Evolutionary conservation across 352 stramenopile species (phyloP), one percentile per base, ranked within the genome.

Genomic region (Phytophthora chlamydospora): DNA sequence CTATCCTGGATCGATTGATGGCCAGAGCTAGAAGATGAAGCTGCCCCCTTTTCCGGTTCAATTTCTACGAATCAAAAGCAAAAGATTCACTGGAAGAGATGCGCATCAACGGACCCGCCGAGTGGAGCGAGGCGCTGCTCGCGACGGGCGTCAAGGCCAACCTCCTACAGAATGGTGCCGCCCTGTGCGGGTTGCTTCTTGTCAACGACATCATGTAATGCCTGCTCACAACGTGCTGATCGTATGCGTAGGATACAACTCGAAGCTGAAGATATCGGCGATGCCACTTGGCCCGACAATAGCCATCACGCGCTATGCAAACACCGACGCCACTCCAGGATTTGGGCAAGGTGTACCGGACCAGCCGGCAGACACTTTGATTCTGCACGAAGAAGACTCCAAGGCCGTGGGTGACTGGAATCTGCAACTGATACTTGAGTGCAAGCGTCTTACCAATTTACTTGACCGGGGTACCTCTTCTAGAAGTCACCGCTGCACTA

Each of bases 111-210:
- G 71, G 71, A n/a, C 73, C 67, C 10, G n/a, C 35, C 6, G 73
- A 82, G 27, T 88, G 78, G 78, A 68, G 57, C 14, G 60, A 78
- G 41, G 62, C 56, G 36, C 44, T 61, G 29, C 56, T 81, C 21
- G 54, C 56, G 7, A 63, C 67, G 14, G 66, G 56, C 17, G 49
- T 66, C 29, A 75, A 74, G 40, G 29, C 13, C 12, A 71, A 88
- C 55, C 19, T 83, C 35, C 56, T 88, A 41, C 73, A 61, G 16
- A 46, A 85, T 57, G 71, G 77, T 82, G 46, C 13, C 24, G 13
- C 7, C 21, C 2, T 17, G 2, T 43, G 21, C 12, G 21, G 38
- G 43, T 12, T 21, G 11, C 31, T 38, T 27, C 24, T 6, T 42
- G 36, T 21, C 36, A 42, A 42, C 12, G 13, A 14, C 17, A 16